phyloP scores from a whole-genome alignment of 2,329 filamentous ascomycete species.

The Colletotrichum horii region DNA sequence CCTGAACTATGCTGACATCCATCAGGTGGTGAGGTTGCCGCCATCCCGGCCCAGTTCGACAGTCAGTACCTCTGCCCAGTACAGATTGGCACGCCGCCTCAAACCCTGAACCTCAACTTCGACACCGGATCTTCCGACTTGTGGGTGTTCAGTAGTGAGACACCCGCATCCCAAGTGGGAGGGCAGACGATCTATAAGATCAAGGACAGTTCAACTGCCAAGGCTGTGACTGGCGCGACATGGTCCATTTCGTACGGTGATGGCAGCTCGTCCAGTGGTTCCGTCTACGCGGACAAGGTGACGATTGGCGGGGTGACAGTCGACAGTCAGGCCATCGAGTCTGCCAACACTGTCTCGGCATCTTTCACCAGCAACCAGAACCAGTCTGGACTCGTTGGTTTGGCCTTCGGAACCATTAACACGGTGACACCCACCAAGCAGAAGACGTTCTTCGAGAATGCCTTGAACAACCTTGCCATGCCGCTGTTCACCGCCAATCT shows the following conservation, averaged over 20 bases:
- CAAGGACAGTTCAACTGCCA: conserved; percentile 40
- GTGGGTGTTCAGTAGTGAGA: conserved; percentile 54
- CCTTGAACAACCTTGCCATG: conserved; percentile 29
- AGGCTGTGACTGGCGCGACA: conserved; percentile 37
- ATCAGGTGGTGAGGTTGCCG: conserved; percentile 38
- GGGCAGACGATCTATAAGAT: conserved; percentile 47
- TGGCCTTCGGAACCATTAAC: conserved; percentile 48
- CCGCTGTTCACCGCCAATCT: conserved; percentile 39
- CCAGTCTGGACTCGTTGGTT: conserved; percentile 48
- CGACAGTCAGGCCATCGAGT: conserved; percentile 45
- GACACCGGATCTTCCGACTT: conserved; percentile 50
- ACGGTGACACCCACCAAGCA: conserved; percentile 44
- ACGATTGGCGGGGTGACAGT: conserved; percentile 46
- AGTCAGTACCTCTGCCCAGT: conserved; percentile 62
- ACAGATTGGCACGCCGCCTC: conserved; percentile 55
- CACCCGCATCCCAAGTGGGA: conserved; percentile 35
- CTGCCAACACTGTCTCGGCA: conserved; percentile 42
- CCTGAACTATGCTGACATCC: conserved; percentile 16
- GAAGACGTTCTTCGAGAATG: conserved; percentile 48
- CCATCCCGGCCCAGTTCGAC: conserved; percentile 52
- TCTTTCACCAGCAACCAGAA: conserved; percentile 41
- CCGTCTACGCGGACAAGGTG: conserved; percentile 49
- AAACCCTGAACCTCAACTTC: conserved; percentile 44
- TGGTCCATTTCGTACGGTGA: conserved; percentile 52
- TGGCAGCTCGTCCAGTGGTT: conserved; percentile 43